Evolutionary conservation across 805 yeast species (phyloP).

Genomic region (Zygosaccharomyces gambellarensis): DNA sequence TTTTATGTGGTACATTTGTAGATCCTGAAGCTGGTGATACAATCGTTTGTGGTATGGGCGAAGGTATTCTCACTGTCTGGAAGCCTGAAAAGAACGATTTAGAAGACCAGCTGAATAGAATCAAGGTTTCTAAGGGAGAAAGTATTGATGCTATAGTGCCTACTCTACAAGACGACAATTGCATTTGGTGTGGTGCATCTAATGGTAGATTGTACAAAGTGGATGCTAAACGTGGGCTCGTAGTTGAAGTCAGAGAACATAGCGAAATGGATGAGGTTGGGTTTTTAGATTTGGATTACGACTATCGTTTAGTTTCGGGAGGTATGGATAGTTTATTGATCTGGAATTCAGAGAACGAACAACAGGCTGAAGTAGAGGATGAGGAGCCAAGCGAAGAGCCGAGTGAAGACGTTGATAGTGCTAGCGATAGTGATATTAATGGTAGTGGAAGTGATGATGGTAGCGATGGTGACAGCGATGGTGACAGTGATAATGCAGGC

Average conservation of each 20-base stretch:
- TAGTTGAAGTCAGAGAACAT: slow-evolving; percentile 63
- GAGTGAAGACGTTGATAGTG: slow-evolving; percentile 18
- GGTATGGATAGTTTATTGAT: slow-evolving; percentile 79
- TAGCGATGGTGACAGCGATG: slow-evolving; percentile 14
- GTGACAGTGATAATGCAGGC: slow-evolving; percentile 12
- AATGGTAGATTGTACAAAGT: slow-evolving; percentile 69
- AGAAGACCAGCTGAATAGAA: slow-evolving; percentile 73
- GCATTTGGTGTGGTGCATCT: slow-evolving; percentile 75
- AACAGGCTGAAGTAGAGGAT: slow-evolving; percentile 22
- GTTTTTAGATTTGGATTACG: slow-evolving; percentile 70
- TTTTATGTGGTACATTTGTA: slow-evolving; percentile 67
- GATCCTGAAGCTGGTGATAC: slow-evolving; percentile 59
- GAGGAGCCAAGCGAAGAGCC: slow-evolving; percentile 9
- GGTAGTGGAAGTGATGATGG: slow-evolving; percentile 13
- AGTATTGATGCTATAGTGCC: slow-evolving; percentile 69
- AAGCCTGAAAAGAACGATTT: slow-evolving; percentile 61
- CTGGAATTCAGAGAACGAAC: slow-evolving; percentile 51
- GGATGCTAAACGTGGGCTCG: slow-evolving; percentile 57
- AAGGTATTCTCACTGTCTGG: slow-evolving; percentile 88
- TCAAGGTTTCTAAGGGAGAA: slow-evolving; percentile 61
- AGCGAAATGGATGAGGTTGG: slow-evolving; percentile 69
- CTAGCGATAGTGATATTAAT: slow-evolving; percentile 20
- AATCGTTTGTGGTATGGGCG: slow-evolving; percentile 82
- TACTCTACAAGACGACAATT: slow-evolving; percentile 41
- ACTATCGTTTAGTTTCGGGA: slow-evolving; percentile 72